Base-by-base conservation (phyloP, 495 filamentous ascomycete genomes). In the Penicillium ochrochloron region DNA sequence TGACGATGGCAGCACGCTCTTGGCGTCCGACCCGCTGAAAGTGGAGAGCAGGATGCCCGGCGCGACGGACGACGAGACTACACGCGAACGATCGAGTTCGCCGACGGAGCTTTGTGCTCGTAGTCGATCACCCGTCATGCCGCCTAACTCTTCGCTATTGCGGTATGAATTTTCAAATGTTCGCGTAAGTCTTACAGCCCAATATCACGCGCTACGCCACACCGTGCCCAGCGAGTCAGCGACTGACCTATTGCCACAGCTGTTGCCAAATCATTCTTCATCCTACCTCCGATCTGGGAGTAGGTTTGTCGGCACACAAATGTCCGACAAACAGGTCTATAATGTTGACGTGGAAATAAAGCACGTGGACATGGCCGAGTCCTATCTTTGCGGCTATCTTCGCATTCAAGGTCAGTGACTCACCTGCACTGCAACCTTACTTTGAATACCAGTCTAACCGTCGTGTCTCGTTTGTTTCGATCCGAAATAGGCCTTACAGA, bases 321-420 rank as follows among this genome's bases (percentile, higher is more conserved):
- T 92, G 73, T 97, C 94, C 7, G 93, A 97, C 68, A 86, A 88
- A 46, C 93, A 96, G 67, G 84, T 89, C 6, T 99, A 99, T 75
- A 92, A 94, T 61, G 96, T 99, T 8, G 90, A 97, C 65, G 96
- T 99, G 48, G 93, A 97, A 72, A 91, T 99, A 69, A 97, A 97
- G 76, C 89, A 96, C 75, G 92, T 99, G 58, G 93, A 98, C 74
- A 90, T 98, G 86, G 82, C 87, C 39, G 92, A 98, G 74, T 98
- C 96, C 14, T 97, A 94, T 66, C 83, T 99, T 14, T 97, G 94
- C 72, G 96, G 96, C 35, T 98, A 97, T 76, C 85, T 99, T 58
- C 90, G 90, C 65, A 99, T 99, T 57, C 90, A 98, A 91, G 95
- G 95, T 94, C 67, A 56, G 85, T 82, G 65, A 42, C 50, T 55